These are phyloP conservation scores for Aspergillus terreus DNA, from an alignment of 2,329 filamentous ascomycete species.

Conservation along the genomic window DNA sequence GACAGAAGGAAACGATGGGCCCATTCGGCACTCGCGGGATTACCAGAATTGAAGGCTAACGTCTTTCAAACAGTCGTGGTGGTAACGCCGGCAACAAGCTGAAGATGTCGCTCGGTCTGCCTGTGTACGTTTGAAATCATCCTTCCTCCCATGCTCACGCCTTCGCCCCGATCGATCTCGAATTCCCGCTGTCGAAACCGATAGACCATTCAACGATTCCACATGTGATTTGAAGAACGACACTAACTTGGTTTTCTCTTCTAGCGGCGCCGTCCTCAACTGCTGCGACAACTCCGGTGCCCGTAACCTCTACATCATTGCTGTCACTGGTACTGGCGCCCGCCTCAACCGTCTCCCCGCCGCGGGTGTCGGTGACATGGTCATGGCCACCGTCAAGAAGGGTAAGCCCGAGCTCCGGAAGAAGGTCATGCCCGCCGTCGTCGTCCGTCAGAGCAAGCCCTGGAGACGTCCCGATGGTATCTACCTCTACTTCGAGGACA, in stretches of 20 bases:
- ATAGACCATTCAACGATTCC: not conserved
- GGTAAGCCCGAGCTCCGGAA: constrained; percentile 99
- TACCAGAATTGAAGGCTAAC: constrained; percentile 18
- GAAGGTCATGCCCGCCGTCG: constrained; percentile 99
- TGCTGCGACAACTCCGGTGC: constrained; percentile 99
- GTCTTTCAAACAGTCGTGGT: constrained; percentile 54
- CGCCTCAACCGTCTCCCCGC: constrained; percentile 96
- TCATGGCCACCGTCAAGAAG: constrained; percentile 99
- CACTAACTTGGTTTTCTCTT: constrained; percentile 3
- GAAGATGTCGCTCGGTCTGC: constrained; percentile 99
- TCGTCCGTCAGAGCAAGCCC: constrained; percentile 98
- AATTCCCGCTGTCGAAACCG: not conserved
- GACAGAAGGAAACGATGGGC: not conserved
- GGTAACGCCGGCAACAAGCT: constrained; percentile 99
- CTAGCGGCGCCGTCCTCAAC: constrained; percentile 98
- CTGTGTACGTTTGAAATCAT: constrained; percentile 71
- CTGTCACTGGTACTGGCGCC: constrained; percentile 97
- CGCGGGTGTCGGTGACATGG: constrained; percentile 98
- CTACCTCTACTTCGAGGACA: constrained; percentile 99
- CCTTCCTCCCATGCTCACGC: not conserved
- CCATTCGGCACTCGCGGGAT: too few relatives aligned
- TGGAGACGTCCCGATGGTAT: constrained; percentile 98
- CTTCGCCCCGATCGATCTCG: too few relatives aligned
- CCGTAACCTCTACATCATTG: constrained; percentile 99
- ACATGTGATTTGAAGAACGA: constrained; percentile 10